Evolutionary conservation across 2,329 filamentous ascomycete species (phyloP).

Genomic region (Aureobasidium leucospermi): DNA sequence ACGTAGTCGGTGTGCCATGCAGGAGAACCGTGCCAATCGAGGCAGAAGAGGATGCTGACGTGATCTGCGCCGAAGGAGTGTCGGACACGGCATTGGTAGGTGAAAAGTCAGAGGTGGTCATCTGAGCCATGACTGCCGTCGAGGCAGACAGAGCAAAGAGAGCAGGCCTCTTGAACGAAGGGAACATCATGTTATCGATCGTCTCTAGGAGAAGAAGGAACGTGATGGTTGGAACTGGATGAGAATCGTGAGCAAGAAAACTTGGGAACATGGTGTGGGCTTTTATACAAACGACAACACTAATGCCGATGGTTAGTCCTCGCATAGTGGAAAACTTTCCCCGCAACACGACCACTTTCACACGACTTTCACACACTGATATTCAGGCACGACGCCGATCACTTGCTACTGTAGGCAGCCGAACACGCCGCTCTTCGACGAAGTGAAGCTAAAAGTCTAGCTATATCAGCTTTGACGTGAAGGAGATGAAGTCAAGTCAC

Average conservation of each 20-base stretch:
- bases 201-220: not conserved
- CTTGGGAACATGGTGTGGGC: not conserved
- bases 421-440: no score
- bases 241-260: not conserved
- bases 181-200: not conserved
- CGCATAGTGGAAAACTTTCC: not conserved
- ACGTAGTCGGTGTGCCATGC: constrained; percentile 19
- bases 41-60: constrained; percentile 12
- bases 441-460: not conserved
- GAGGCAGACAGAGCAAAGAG: constrained; percentile 10
- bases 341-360: not conserved
- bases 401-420: no score
- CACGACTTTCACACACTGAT: not conserved
- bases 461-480: not conserved
- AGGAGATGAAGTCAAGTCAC: not conserved
- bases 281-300: not conserved
- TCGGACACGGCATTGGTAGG: constrained; percentile 12
- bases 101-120: constrained; percentile 13
- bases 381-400: no score
- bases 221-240: not conserved
- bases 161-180: not conserved
- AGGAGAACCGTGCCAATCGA: constrained; percentile 21
- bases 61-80: constrained; percentile 14
- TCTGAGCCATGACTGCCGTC: constrained; percentile 18
- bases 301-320: not conserved